A percentile compares a stretch with the other conserved stretches of the same genome.
Evolutionary conservation across 23 red algal genomes (phyloP).

Genomic region (Agarophyton chilense): DNA sequence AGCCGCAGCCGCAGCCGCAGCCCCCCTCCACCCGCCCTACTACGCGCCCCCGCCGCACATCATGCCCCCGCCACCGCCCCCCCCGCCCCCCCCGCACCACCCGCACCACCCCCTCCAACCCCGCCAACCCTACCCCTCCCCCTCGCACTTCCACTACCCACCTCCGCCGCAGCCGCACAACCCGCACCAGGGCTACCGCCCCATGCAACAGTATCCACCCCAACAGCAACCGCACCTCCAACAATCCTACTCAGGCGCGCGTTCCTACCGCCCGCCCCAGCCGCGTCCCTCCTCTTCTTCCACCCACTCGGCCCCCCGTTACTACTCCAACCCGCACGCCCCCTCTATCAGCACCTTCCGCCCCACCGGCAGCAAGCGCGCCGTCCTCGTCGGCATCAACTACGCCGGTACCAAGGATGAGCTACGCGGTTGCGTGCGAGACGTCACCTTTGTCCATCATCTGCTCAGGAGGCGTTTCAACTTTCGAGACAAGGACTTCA

Average conservation of each 20-base stretch:
- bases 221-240: background rate
- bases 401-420: constrained; percentile 59
- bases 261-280: background rate
- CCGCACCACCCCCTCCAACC: background rate
- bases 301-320: background rate
- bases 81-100: background rate
- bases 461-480: constrained; percentile 58
- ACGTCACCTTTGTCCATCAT: constrained; percentile 75
- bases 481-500: constrained; percentile 63
- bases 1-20: no score
- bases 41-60: no score
- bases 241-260: background rate
- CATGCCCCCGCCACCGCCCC: background rate
- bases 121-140: background rate
- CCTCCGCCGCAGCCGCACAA: background rate
- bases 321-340: background rate
- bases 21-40: no score
- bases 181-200: background rate
- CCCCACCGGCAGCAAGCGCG: constrained; percentile 63
- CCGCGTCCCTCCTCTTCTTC: background rate
- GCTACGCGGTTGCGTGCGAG: constrained; percentile 69
- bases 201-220: background rate
- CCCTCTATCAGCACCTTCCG: constrained; percentile 37
- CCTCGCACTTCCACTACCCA: background rate
- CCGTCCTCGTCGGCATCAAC: constrained; percentile 76